A percentile compares a stretch with the other conserved stretches of the same genome.
Conservation (phyloP, 805 yeast species). For the Grigorovia transvaalensis region DNA sequence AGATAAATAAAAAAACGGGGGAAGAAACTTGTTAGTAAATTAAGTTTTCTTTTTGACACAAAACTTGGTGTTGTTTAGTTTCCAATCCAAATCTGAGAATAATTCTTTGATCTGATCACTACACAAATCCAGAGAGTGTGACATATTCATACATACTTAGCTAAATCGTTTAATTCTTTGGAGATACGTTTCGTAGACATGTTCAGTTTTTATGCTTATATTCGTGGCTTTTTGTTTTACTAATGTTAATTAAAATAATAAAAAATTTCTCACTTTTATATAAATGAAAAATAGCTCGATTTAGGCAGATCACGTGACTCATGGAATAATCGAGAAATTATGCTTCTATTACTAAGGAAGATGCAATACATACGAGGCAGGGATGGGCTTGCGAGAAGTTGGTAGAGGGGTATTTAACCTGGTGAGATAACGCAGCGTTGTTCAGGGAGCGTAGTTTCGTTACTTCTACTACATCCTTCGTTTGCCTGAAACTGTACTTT, state of each 20-base stretch:
- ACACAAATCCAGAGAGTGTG: neutral
- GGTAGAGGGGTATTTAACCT: too few species aligned
- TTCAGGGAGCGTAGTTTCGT: too few species aligned
- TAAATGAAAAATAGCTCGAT: neutral
- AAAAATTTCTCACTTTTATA: neutral
- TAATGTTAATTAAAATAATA: neutral
- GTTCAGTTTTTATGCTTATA: conserved; percentile 4
- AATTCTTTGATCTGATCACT: neutral
- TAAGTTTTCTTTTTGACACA: neutral
- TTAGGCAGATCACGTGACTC: neutral
- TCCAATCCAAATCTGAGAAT: neutral
- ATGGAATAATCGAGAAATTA: neutral
- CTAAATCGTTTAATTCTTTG: conserved; percentile 90
- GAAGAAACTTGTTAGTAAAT: conserved; percentile 14
- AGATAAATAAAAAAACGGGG: conserved; percentile 1
- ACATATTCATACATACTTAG: conserved; percentile 52
- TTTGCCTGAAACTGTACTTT: too few species aligned
- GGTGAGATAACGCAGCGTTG: too few species aligned
- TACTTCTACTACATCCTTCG: too few species aligned
- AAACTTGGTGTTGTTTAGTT: neutral
- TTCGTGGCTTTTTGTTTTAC: neutral
- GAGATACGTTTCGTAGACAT: conserved; percentile 91
- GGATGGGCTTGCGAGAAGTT: too few species aligned
- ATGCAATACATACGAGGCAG: too few species aligned
- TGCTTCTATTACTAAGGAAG: too few species aligned